Evolutionary conservation across 2,329 filamentous ascomycete species (phyloP), one percentile per base, ranked within the genome.

Genomic region (Triangularia setosa): DNA sequence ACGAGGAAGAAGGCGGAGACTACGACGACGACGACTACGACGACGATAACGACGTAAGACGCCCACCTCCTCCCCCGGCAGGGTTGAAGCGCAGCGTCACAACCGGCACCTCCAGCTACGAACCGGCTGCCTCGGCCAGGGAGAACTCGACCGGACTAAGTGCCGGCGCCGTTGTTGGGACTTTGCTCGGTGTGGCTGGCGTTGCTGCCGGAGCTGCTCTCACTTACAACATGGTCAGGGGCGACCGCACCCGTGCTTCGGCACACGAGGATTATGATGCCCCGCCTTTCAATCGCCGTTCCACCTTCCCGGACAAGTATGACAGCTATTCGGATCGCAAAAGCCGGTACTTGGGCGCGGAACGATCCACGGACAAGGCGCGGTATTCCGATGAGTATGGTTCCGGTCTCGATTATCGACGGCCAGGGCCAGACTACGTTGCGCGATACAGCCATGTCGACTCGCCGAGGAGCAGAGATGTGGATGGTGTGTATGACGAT

Each of bases 131-230:
- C 24, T 72, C 74, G 65, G 70, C 75, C 40, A 75, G 75, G 27
- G 72, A 80, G 66, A 77, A 73, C 60, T 75, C 76, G 27, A 75
- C 69, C 63, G 78, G 84, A 4, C 77, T 85, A 44, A 82, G 80
- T 58, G 81, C 86, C 48, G 88, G 88, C 69, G 85, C 86, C 21
- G 82, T 93, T 52, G 82, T 95, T 55, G 90, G 92, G 7, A 90
- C 90, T 7, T 80, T 96, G 11, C 82, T 96, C 8, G 74, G 74
- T 7, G 71, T 58, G 53, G 72, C 71, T 16, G 71, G 71, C 12
- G 92, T 91, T 53, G 91, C 90, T 30, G 91, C 91, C 91, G 90
- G 90, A 44, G 90, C 89, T 35, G 90, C 89, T n/a, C 66, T 85
- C 23, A 81, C 91, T 9, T 96, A 95, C 76, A 87, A 87, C 23